A percentile compares a stretch with the other conserved stretches of the same genome.
Conservation (phyloP, 305 asterid genomes). For the Fraxinus baroniana region DNA sequence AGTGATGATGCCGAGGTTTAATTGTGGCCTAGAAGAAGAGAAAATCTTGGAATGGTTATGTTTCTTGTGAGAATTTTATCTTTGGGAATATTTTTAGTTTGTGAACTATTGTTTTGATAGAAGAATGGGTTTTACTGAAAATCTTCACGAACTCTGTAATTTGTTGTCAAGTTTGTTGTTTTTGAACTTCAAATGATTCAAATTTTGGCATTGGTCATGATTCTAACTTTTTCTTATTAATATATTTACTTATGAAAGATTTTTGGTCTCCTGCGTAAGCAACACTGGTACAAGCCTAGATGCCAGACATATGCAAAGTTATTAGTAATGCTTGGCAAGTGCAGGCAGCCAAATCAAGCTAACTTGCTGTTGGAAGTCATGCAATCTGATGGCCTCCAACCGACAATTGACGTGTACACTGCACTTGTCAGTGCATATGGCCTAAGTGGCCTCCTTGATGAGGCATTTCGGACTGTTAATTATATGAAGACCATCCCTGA, state of each 20-base stretch:
- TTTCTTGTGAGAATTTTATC: neutral
- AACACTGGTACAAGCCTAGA: slow-evolving; percentile 82
- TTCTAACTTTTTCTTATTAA: slow-evolving; percentile 5
- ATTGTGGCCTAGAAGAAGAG: neutral
- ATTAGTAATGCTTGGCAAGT: slow-evolving; percentile 80
- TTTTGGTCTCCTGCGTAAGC: slow-evolving; percentile 78
- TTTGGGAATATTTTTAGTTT: neutral
- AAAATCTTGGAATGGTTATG: neutral
- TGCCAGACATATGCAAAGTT: slow-evolving; percentile 70
- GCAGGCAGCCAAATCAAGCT: slow-evolving; percentile 77
- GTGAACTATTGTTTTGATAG: neutral
- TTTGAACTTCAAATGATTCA: slow-evolving; percentile 1
- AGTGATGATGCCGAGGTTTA: neutral
- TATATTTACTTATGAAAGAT: slow-evolving; percentile 42
- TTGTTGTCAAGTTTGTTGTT: neutral
- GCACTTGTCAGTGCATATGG: slow-evolving; percentile 80
- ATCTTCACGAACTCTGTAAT: neutral
- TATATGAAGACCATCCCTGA: slow-evolving; percentile 57
- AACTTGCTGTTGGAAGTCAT: slow-evolving; percentile 63
- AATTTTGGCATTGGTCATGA: slow-evolving; percentile 4
- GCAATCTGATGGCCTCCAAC: slow-evolving; percentile 71
- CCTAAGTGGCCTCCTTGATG: slow-evolving; percentile 56
- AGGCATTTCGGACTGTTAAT: slow-evolving; percentile 52
- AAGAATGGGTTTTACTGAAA: neutral
- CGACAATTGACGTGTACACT: slow-evolving; percentile 70